Conservation (phyloP, 768 basidiomycete species). For the Cyclocybe aegerita region DNA sequence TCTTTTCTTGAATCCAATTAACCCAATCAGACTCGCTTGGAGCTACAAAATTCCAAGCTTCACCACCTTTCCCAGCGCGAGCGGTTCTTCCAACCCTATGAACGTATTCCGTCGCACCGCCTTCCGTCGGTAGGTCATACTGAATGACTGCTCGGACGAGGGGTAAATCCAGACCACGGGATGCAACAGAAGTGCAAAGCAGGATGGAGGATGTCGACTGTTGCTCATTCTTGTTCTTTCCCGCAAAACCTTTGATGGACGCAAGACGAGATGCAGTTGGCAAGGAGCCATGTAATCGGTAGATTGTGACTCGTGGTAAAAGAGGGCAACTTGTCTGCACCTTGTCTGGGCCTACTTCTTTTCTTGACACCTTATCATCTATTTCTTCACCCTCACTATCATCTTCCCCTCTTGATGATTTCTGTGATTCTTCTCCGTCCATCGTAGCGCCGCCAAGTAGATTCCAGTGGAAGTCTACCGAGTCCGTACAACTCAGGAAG, state of each 20-base stretch:
- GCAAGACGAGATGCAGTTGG: constrained; percentile 77
- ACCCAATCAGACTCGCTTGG: constrained; percentile 91
- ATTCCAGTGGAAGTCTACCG: constrained; percentile 96
- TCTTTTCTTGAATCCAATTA: constrained; percentile 81
- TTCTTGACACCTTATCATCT: constrained; percentile 10
- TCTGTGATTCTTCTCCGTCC: constrained; percentile 36
- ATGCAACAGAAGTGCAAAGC: constrained; percentile 95
- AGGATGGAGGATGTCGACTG: constrained; percentile 62
- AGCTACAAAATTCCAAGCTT: constrained; percentile 91
- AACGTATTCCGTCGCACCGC: constrained; percentile 93
- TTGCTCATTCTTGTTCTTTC: constrained; percentile 22
- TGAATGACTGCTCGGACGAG: constrained; percentile 94
- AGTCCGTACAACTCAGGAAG: constrained; percentile 95
- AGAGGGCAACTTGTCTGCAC: constrained; percentile 69
- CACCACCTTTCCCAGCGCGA: constrained; percentile 92
- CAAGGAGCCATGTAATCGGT: constrained; percentile 91
- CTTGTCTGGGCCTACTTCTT: constrained; percentile 32
- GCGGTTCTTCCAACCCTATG: constrained; percentile 97
- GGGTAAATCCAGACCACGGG: constrained; percentile 95
- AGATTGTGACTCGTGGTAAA: constrained; percentile 79
- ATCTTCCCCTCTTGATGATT: constrained; percentile 23
- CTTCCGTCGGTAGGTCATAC: constrained; percentile 97
- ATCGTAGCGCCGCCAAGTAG: constrained; percentile 74
- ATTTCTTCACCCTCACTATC: constrained; percentile 30
- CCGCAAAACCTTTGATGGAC: constrained; percentile 81